phyloP scores from a whole-genome alignment of 2,329 filamentous ascomycete species.

The Aspergillus ibericus region DNA sequence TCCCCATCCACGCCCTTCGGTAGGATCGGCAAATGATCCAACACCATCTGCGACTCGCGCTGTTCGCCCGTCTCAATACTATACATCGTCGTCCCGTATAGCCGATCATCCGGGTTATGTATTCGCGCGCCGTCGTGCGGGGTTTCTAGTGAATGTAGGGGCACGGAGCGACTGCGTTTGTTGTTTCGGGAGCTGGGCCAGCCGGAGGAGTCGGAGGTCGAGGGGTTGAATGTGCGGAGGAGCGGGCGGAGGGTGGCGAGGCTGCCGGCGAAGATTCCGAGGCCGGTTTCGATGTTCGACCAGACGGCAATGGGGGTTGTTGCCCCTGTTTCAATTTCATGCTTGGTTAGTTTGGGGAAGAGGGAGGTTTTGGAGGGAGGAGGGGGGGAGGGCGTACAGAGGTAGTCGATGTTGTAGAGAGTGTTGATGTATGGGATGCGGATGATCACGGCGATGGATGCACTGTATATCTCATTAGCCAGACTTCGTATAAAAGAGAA shows the following conservation, averaged over 20 bases:
- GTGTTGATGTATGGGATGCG: constrained; percentile 19
- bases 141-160: neutral
- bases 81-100: constrained; percentile 1
- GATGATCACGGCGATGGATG: constrained; percentile 20
- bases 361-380: neutral
- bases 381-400: constrained; percentile 16
- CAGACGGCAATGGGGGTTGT: constrained; percentile 22
- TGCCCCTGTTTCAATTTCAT: constrained; percentile 13
- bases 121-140: neutral
- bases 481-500: no score
- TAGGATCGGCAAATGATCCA: neutral
- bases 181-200: neutral
- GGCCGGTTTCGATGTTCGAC: constrained; percentile 24
- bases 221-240: constrained; percentile 6
- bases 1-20: neutral
- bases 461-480: constrained; percentile 10
- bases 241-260: constrained; percentile 23
- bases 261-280: constrained; percentile 23
- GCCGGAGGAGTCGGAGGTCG: neutral
- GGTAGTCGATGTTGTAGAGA: constrained; percentile 15
- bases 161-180: neutral
- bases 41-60: neutral
- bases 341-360: neutral
- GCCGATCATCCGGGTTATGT: neutral
- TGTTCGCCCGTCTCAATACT: neutral